Base-by-base conservation (phyloP, 2,329 filamentous ascomycete genomes). In the Lecanicillium sp. region DNA sequence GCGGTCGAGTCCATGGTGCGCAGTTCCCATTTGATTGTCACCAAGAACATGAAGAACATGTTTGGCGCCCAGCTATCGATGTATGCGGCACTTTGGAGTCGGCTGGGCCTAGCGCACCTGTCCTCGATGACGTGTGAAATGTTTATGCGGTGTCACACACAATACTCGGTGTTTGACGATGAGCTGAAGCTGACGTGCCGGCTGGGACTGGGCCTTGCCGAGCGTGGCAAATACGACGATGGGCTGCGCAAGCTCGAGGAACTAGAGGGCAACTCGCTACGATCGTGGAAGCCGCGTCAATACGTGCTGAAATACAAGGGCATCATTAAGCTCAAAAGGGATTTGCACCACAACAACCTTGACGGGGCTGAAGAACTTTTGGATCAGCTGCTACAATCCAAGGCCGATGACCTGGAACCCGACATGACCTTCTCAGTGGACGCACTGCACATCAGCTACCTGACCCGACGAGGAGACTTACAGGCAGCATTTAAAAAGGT, bases 1-100 rank as follows among this genome's bases (percentile, higher is more conserved):
- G 79, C 85, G 2, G 69, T 92, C 37, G 88, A 95, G 56, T 77
- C 81, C 48, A 74, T 95, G 44, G 74, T 84, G n/a, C 83, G 88
- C 53, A 84, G 86, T 46, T 87, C 85, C 1, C 85, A 92, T 50
- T 66, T 95, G 19, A 83, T 88, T 44, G 71, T 89, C n/a, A 80
- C 81, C 40, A 83, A 83, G 49, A 80, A 85, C 46, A 73, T 92
- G 53, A 76, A 75, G 49, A 77, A 70, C 50, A 81, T 85, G 59
- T 77, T 87, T 48, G 86, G 86, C 1, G 74, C 81, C 1, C 81
- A 89, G 47, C 72, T 88, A 43, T 71, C 87, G 3, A 70, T 95
- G 30, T 73, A 77, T 34, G 80, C 84, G 20, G 73, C 85, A 0
- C 58, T 92, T 2, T 94, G 85, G 72, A 79, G 81, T 37, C 74